These are phyloP conservation scores for Platismatia glauca DNA, from an alignment of 495 filamentous ascomycete species.

Conservation along the genomic window DNA sequence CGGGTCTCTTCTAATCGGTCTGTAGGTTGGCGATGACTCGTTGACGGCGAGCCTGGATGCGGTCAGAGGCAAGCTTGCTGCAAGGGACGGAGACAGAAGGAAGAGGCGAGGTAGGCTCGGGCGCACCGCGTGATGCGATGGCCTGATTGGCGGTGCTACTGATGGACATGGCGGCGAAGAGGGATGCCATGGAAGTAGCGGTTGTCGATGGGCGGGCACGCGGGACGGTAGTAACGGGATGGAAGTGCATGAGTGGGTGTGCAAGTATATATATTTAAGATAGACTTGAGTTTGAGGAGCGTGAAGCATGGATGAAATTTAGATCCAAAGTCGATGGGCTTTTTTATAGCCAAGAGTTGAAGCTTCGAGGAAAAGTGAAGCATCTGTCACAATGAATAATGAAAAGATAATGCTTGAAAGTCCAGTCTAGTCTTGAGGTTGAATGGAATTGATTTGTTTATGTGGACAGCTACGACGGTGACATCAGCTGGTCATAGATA, in stretches of 20 bases:
- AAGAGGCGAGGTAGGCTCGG: constrained; percentile 13
- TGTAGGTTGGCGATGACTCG: constrained; percentile 1
- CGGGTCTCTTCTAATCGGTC: constrained; percentile 3
- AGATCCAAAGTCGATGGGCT: not conserved
- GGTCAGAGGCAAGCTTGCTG: not conserved
- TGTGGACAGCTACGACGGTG: no score
- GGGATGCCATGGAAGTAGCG: not conserved
- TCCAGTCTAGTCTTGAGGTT: no score
- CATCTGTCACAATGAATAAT: not conserved
- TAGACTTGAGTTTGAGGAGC: not conserved
- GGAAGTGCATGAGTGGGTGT: not conserved
- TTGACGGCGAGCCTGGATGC: constrained; percentile 8
- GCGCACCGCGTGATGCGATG: constrained; percentile 1
- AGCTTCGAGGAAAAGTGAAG: not conserved
- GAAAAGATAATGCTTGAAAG: not conserved
- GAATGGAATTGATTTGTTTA: no score
- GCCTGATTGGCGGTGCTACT: constrained; percentile 3
- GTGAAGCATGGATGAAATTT: not conserved
- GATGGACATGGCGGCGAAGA: not conserved
- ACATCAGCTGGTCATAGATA: no score
- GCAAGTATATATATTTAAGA: not conserved
- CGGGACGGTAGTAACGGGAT: constrained; percentile 5
- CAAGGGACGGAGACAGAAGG: not conserved
- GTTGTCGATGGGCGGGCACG: constrained; percentile 5
- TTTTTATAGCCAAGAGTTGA: not conserved